phyloP scores from a whole-genome alignment of 2,329 filamentous ascomycete genomes.

The Alternaria atra region DNA sequence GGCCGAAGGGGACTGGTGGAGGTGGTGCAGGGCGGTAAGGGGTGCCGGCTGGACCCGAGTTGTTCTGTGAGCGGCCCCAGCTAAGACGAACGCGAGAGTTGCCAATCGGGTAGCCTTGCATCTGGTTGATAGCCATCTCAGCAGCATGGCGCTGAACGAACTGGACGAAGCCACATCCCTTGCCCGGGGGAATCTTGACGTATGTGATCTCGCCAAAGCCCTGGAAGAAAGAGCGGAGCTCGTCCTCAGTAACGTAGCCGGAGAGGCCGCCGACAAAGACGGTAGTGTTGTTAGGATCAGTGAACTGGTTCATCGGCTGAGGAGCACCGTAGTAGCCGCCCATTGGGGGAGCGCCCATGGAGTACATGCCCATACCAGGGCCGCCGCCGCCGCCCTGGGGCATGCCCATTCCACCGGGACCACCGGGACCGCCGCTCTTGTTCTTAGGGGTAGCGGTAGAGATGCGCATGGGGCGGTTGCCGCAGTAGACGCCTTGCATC shows the following conservation, averaged over 20 bases:
- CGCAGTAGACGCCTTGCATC: conserved; percentile 99
- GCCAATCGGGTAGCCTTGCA: conserved; percentile 99
- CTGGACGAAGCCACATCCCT: conserved; percentile 98
- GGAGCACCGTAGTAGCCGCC: conserved; percentile 68
- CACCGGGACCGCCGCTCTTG: conserved; percentile 65
- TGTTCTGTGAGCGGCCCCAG: conserved; percentile 99
- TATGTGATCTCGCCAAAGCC: conserved; percentile 99
- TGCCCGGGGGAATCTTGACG: conserved; percentile 99
- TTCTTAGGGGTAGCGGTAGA: conserved; percentile 98
- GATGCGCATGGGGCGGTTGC: conserved; percentile 98
- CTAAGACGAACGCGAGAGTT: conserved; percentile 97
- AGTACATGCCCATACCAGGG: conserved; percentile 68
- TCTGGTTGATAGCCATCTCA: conserved; percentile 99
- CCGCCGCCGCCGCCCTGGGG: conserved; percentile 51
- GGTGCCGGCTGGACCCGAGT: conserved; percentile 93
- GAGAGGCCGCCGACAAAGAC: conserved; percentile 97
- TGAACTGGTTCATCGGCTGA: conserved; percentile 98
- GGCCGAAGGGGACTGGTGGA: conserved; percentile 70
- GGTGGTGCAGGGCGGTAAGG: conserved; percentile 94
- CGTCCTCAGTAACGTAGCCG: conserved; percentile 98
- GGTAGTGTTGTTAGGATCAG: conserved; percentile 98
- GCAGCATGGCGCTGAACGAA: conserved; percentile 98
- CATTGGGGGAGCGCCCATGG: conserved; percentile 74
- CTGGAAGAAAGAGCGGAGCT: conserved; percentile 99
- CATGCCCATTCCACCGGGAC: conserved; percentile 64